Percentiles rank a stretch among this genome's conserved stretches.
Conservation (phyloP, 331 rosid genomes). For the Stylosanthes scabra region DNA sequence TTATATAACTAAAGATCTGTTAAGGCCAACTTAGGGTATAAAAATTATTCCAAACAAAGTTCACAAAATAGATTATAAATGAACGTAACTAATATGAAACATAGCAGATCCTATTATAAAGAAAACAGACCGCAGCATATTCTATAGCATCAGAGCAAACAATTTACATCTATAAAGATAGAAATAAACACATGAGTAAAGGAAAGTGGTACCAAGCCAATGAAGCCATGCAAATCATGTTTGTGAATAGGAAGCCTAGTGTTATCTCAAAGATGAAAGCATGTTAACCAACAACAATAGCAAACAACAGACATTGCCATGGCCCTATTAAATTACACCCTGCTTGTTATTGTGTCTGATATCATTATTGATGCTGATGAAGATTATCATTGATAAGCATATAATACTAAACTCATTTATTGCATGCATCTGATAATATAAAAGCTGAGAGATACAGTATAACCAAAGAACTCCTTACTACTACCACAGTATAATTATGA, state of each 20-base stretch:
- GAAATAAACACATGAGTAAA: constrained; percentile 8
- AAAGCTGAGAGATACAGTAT: neutral
- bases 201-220: neutral
- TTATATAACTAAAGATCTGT: constrained; percentile 75
- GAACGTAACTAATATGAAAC: constrained; percentile 9
- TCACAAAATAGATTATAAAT: neutral
- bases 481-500: constrained; percentile 9
- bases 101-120: constrained; percentile 19
- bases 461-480: constrained; percentile 18
- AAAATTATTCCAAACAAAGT: constrained; percentile 17
- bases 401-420: neutral
- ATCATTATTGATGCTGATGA: neutral
- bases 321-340: constrained; percentile 4
- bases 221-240: constrained; percentile 15
- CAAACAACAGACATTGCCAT: constrained; percentile 13
- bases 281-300: constrained; percentile 9
- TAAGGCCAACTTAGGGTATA: constrained; percentile 55
- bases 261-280: constrained; percentile 5
- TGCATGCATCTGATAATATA: constrained; percentile 10
- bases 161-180: neutral
- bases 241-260: neutral
- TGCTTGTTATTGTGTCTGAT: neutral
- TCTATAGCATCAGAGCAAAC: constrained; percentile 24
- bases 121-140: neutral
- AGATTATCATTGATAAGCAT: neutral